Base-by-base conservation (phyloP, 371 early-diverging fungal species). In the Actinomucor elegans region DNA sequence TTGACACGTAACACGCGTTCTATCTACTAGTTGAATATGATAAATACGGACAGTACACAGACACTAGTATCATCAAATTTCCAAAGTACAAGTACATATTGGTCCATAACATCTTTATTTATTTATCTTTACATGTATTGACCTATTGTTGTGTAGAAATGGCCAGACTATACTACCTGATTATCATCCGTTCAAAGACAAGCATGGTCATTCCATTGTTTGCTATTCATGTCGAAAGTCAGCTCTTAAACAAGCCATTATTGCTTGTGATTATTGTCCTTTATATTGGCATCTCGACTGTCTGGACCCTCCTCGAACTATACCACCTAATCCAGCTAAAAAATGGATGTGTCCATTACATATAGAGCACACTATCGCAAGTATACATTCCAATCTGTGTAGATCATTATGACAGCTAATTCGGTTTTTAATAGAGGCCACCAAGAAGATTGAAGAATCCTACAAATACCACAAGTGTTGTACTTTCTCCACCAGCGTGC, bases 291-390 rank as follows among this genome's bases (percentile, higher is more conserved):
- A 95, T 61, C 69, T 91, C 57, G 94, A 94, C 59, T 95, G 96
- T 65, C 58, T 92, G 17, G 73, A 75, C 43, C 93, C 90, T 18
- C 91, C 92, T 14, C 64, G 90, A 57, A 69, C 85, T 9, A 56
- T 65, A 8, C 67, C 85, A 18, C 93, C 92, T 15, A 81, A 77
- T 60, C 43, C 75, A 8, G 60, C 64, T 24, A 70, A 68, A 27
- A 83, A 81, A 51, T 94, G 95, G 95, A 90, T 86, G 85, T 94
- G 95, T 63, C 95, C 95, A 4, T 85, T 81, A 49, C 95, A 94
- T 65, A 85, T 73, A n/a, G 92, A 93, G 40, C 81, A 86, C 38
- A 67, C 71, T 4, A 57, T 82, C 64, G 71, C 69, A 68, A 40
- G 53, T 40, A 5, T 10, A 17, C 7, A 21, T 4, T 1, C 12